These are phyloP conservation scores for Calonectria ilicicola DNA, from an alignment of 2,329 filamentous ascomycete species.

Conservation along the genomic window DNA sequence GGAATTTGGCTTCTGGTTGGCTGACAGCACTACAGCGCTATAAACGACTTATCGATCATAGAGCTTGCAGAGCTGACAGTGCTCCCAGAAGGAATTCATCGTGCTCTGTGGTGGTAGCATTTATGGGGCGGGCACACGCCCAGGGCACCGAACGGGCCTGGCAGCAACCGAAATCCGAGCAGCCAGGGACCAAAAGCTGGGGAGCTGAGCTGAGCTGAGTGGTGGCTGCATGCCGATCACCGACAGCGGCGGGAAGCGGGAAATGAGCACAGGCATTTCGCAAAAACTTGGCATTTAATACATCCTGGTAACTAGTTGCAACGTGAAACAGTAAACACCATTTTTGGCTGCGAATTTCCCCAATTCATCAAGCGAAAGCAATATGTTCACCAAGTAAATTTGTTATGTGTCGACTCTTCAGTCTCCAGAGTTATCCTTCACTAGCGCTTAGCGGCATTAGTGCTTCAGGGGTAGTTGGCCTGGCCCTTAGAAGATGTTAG, in stretches of 20 bases:
- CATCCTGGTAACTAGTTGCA: not conserved
- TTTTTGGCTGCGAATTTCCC: not conserved
- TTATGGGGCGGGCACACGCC: not conserved
- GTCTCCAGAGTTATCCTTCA: not conserved
- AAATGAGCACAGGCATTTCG: not conserved
- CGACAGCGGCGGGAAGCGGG: not conserved
- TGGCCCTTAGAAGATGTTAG: no score
- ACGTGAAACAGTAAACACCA: not conserved
- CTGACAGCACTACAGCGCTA: not conserved
- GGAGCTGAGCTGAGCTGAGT: not conserved
- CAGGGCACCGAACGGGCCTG: not conserved
- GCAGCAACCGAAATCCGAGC: slow-evolving; percentile 6
- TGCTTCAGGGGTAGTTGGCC: not conserved
- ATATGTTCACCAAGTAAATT: not conserved
- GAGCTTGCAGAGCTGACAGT: slow-evolving; percentile 3
- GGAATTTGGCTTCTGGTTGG: not conserved
- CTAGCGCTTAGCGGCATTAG: not conserved
- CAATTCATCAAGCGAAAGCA: not conserved
- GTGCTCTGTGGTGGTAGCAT: not conserved
- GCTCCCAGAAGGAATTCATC: not conserved
- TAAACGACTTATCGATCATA: not conserved
- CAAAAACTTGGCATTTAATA: not conserved
- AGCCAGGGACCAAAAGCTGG: not conserved
- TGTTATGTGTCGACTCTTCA: not conserved
- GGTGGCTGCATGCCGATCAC: not conserved